Conservation (phyloP, 139 green algal species). For the Yamagishiella unicocca region DNA sequence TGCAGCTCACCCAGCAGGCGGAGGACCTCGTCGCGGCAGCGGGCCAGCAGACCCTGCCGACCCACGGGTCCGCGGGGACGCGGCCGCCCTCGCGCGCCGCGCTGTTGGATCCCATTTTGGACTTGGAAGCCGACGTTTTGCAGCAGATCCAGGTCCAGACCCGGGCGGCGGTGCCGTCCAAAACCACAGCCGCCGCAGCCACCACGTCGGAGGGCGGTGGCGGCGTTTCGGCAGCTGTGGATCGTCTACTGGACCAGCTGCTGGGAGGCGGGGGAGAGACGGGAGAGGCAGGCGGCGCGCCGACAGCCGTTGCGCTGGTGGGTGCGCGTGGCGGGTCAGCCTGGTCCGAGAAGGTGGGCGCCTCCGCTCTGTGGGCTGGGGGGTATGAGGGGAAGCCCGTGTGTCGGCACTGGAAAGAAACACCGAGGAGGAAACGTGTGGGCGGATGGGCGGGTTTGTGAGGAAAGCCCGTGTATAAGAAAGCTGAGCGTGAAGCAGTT, state of each 20-base stretch:
- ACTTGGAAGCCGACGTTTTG: not conserved
- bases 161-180: not conserved
- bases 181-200: not conserved
- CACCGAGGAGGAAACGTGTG: no score
- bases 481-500: no score
- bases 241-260: slow-evolving; percentile 6
- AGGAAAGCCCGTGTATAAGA: no score
- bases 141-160: not conserved
- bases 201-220: not conserved
- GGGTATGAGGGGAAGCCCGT: no score
- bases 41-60: not conserved
- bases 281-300: no score
- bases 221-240: not conserved
- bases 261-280: not conserved
- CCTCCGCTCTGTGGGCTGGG: no score
- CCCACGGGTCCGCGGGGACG: not conserved
- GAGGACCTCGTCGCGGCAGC: not conserved
- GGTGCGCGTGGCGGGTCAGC: no score
- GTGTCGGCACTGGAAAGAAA: no score
- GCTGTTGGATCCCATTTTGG: slow-evolving; percentile 8
- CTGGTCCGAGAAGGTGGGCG: no score
- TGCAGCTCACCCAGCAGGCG: not conserved
- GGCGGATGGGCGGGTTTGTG: no score
- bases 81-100: not conserved
- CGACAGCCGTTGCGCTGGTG: no score